Percentiles rank a stretch among this genome's conserved stretches.
Conservation (phyloP, 306 rosid species). For the Hylodesmum podocarpum region DNA sequence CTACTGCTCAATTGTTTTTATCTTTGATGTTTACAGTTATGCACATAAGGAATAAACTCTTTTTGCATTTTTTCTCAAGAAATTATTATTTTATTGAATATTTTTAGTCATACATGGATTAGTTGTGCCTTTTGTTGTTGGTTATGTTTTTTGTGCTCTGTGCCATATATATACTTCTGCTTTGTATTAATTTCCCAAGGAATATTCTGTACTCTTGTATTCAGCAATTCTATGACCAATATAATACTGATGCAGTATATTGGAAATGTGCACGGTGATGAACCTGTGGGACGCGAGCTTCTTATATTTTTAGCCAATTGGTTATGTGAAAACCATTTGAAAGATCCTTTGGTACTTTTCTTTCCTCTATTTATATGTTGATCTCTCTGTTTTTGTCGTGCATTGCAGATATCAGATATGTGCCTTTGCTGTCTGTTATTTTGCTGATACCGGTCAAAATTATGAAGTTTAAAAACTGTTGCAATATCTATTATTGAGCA, state of each 20-base stretch:
- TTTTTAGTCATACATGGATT: neutral
- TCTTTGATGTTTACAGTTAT: neutral
- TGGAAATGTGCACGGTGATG: constrained; percentile 97
- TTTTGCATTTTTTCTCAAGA: neutral
- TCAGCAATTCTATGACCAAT: constrained; percentile 27
- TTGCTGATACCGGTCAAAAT: neutral
- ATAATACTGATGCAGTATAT: constrained; percentile 72
- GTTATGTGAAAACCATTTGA: constrained; percentile 85
- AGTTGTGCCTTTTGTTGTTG: neutral
- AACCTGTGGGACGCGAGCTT: constrained; percentile 94
- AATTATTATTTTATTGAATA: neutral
- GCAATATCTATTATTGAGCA: neutral
- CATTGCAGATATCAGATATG: neutral
- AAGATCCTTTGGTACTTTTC: constrained; percentile 77
- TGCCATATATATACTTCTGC: neutral
- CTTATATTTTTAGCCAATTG: constrained; percentile 82
- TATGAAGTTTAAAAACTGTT: neutral
- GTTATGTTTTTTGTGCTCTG: neutral
- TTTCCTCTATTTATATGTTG: neutral
- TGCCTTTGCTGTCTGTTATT: neutral
- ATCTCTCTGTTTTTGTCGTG: neutral
- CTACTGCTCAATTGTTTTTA: neutral
- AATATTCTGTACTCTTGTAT: constrained; percentile 14
- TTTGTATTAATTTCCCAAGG: neutral
- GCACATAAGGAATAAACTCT: neutral